Base-by-base conservation (phyloP, 805 yeast genomes). In the Yarrowia keelungensis region DNA sequence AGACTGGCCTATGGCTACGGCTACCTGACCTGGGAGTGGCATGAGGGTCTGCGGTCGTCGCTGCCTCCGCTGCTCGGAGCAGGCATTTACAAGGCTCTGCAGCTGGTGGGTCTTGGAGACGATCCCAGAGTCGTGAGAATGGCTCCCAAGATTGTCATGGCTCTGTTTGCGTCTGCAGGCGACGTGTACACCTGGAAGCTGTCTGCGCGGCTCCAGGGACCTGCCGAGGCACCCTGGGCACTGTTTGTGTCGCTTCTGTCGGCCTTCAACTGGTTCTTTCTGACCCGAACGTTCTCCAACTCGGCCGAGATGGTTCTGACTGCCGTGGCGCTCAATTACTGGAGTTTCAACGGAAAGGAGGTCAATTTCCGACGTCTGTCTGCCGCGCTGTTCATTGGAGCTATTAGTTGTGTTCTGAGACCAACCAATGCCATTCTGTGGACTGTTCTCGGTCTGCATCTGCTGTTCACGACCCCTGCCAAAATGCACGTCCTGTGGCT, bases 21-120 rank as follows among this genome's bases (percentile, higher is more conserved):
- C 0, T 85, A 86, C 73, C 75, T 87, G 45, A 92, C 98, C 0
- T 95, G 99, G 99, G 99, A 95, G 78, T 95, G 99, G 99, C 76
- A 79, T 32, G 81, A 82, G 59, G 88, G 87, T 0, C 78, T 95
- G 5, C 79, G 99, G 70, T 89, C 97, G 10, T 88, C 90, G 67
- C 77, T 89, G 0, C 94, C 92, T 73, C 98, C 99, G 0, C 78
- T 89, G 51, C 68, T 94, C 1, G 92, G 90, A 75, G 86, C 87
- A 1, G 68, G 75, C 0, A 82, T 84, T 15, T 81, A 82, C 73
- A 72, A 76, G 67, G 32, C 81, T 0, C 88, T 0, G 9, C 45
- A 38, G 11, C 22, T 62, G 15, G 35, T 46, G 15, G 35, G 51
- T 16, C 26, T 58, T 3, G 32, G 32, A 26, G 61, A 22, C 36